A percentile compares a stretch with the other conserved stretches of the same genome.
These are phyloP conservation scores for Mycena rebaudengoi DNA, from an alignment of 768 basidiomycete species.

Conservation along the genomic window DNA sequence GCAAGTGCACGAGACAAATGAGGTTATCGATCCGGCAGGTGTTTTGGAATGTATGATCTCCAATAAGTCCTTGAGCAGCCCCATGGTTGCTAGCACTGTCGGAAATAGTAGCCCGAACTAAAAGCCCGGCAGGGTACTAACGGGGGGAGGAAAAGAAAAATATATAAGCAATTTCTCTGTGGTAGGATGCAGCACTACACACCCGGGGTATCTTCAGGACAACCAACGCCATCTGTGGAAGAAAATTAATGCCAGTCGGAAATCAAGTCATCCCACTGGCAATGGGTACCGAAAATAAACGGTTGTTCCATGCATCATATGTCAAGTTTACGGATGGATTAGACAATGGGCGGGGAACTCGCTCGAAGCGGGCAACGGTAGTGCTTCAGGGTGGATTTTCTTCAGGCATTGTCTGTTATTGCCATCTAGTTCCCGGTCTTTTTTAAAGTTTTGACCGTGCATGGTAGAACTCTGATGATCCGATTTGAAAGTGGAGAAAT, in stretches of 20 bases:
- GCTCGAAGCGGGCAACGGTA: constrained; percentile 1
- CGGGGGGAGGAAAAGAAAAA: background rate
- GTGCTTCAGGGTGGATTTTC: constrained; percentile 4
- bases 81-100: constrained; percentile 4
- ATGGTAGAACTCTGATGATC: constrained; percentile 5
- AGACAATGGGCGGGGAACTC: constrained; percentile 6
- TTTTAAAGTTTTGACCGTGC: constrained; percentile 10
- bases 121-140: background rate
- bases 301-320: constrained; percentile 9
- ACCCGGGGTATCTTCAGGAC: constrained; percentile 8
- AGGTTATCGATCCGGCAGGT: constrained; percentile 1
- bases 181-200: constrained; percentile 6
- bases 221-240: constrained; percentile 1
- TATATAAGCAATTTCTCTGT: constrained; percentile 4
- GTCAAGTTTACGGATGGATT: constrained; percentile 5
- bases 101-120: constrained; percentile 8
- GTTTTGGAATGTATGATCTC: constrained; percentile 5
- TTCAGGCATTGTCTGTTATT: constrained; percentile 9
- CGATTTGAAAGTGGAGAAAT: constrained; percentile 7
- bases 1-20: constrained; percentile 2
- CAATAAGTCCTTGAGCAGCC: constrained; percentile 4
- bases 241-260: constrained; percentile 4
- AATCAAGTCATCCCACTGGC: constrained; percentile 7
- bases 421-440: constrained; percentile 6
- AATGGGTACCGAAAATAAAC: constrained; percentile 11